These are phyloP conservation scores for Pleurotus salmoneostramineus DNA, from an alignment of 768 basidiomycete genomes.

Conservation along the genomic window DNA sequence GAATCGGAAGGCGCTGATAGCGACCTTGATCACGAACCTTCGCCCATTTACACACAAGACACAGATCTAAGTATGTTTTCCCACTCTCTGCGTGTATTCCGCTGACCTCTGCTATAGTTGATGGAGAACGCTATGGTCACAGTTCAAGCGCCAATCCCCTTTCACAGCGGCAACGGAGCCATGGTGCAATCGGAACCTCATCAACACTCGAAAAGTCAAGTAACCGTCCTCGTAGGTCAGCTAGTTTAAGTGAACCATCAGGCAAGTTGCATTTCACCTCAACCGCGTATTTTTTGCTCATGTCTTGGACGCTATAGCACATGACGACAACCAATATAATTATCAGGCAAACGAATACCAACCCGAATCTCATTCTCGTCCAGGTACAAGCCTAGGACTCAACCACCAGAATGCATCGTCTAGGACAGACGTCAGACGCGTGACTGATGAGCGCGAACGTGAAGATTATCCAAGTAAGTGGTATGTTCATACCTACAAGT, in stretches of 20 bases:
- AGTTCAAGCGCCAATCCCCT: neutral
- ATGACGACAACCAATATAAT: constrained; percentile 9
- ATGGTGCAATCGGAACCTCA: constrained; percentile 21
- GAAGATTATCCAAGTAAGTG: too few species aligned
- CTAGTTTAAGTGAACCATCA: constrained; percentile 68
- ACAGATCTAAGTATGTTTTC: constrained; percentile 32
- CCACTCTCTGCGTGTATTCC: neutral
- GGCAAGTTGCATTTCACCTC: constrained; percentile 23
- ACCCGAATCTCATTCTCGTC: constrained; percentile 20
- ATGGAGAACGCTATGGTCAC: constrained; percentile 9
- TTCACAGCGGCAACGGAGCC: constrained; percentile 23
- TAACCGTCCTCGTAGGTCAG: constrained; percentile 68
- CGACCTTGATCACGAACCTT: constrained; percentile 31
- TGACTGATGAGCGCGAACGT: constrained; percentile 34
- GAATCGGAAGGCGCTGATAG: constrained; percentile 34
- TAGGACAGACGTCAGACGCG: constrained; percentile 28
- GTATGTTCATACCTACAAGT: too few species aligned
- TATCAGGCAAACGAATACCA: constrained; percentile 21
- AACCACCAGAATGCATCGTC: constrained; percentile 16
- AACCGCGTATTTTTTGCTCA: constrained; percentile 13
- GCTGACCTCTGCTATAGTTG: neutral
- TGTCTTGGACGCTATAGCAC: constrained; percentile 9
- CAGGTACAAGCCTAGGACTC: constrained; percentile 39
- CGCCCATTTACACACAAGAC: constrained; percentile 22
- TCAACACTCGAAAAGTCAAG: constrained; percentile 34